Evolutionary conservation across 2,329 filamentous ascomycete genomes (phyloP).

Genomic region (Colletotrichum incanum): DNA sequence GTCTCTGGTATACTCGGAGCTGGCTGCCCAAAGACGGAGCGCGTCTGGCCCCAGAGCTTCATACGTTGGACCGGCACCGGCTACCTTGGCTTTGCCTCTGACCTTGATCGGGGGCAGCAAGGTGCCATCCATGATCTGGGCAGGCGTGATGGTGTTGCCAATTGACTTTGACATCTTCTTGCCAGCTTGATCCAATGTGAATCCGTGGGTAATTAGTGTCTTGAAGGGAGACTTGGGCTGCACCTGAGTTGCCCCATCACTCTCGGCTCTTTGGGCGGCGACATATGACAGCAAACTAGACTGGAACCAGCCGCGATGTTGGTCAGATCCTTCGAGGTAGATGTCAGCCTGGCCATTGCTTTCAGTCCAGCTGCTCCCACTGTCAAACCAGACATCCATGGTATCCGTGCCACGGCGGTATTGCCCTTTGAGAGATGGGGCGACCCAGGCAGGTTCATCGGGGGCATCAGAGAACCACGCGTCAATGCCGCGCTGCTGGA

Average conservation of each 20-base stretch:
- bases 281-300: slow-evolving; percentile 92
- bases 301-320: slow-evolving; percentile 99
- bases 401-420: slow-evolving; percentile 90
- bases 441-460: slow-evolving; percentile 85
- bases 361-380: slow-evolving; percentile 91
- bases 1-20: slow-evolving; percentile 92
- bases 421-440: slow-evolving; percentile 70
- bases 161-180: slow-evolving; percentile 99
- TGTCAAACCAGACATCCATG: slow-evolving; percentile 99
- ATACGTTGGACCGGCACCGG: slow-evolving; percentile 58
- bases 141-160: slow-evolving; percentile 87
- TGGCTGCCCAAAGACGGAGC: slow-evolving; percentile 90
- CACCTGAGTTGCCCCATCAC: slow-evolving; percentile 47
- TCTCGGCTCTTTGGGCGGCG: slow-evolving; percentile 68
- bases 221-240: slow-evolving; percentile 78
- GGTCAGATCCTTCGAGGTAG: slow-evolving; percentile 94
- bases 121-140: slow-evolving; percentile 87
- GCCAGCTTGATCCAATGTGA: slow-evolving; percentile 90
- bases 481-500: slow-evolving; percentile 85
- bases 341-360: slow-evolving; percentile 78
- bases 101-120: slow-evolving; percentile 79
- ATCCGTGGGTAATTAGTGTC: slow-evolving; percentile 94
- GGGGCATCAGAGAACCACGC: slow-evolving; percentile 92
- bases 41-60: slow-evolving; percentile 89
- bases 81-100: slow-evolving; percentile 67